A percentile compares a stretch with the other conserved stretches of the same genome.
These are phyloP conservation scores for Collybiopsis luxurians DNA, from an alignment of 768 basidiomycete species.

Conservation along the genomic window DNA sequence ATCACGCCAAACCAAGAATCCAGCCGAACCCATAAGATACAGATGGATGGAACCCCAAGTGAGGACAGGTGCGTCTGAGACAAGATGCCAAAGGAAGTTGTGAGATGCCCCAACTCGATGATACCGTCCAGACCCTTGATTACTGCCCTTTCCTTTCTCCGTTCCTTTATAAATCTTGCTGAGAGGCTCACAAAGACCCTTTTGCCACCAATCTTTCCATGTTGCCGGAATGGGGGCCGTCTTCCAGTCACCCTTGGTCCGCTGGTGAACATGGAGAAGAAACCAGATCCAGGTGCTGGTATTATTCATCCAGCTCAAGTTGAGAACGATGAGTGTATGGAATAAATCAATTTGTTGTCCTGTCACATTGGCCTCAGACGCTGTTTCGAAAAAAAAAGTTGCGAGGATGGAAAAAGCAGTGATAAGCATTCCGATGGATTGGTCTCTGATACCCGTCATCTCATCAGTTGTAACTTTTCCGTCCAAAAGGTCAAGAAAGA, in stretches of 20 bases:
- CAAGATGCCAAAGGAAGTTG: not conserved
- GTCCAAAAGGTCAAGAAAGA: too few species aligned
- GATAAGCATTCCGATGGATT: too few species aligned
- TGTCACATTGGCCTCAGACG: not conserved
- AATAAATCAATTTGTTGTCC: not conserved
- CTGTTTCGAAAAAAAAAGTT: constrained; percentile 8
- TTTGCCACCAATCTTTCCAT: not conserved
- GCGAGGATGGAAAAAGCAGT: constrained; percentile 12
- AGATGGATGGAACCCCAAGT: constrained; percentile 17
- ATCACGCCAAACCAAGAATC: constrained; percentile 18
- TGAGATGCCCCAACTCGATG: not conserved
- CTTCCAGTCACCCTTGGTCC: too few species aligned
- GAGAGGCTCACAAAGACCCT: not conserved
- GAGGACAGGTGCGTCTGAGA: constrained; percentile 6
- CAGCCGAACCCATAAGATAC: constrained; percentile 16
- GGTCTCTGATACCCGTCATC: too few species aligned
- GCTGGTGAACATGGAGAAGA: not conserved
- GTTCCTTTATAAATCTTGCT: not conserved
- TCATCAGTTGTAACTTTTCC: too few species aligned
- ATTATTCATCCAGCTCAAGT: constrained; percentile 14
- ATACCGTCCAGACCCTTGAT: too few species aligned
- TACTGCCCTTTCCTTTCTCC: not conserved
- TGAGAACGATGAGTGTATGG: constrained; percentile 9
- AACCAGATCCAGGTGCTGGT: constrained; percentile 8
- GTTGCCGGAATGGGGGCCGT: too few species aligned